These are phyloP conservation scores for Carpinus viminea DNA, from an alignment of 306 rosid genomes.

Conservation along the genomic window DNA sequence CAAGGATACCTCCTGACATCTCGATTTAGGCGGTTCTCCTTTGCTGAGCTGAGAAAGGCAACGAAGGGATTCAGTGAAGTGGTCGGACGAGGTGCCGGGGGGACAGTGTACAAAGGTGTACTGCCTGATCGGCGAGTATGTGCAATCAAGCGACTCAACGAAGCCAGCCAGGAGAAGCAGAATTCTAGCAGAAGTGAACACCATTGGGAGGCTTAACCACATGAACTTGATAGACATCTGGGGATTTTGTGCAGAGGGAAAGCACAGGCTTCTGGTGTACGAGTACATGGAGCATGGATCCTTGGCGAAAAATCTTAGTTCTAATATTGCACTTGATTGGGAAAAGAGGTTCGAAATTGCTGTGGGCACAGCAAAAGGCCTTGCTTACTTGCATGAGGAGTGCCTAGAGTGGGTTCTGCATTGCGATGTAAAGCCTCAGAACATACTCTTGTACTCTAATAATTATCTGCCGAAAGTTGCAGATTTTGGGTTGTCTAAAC, in stretches of 20 bases:
- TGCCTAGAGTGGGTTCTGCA: slow-evolving; percentile 45
- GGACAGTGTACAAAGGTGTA: slow-evolving; percentile 35
- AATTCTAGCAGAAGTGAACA: slow-evolving; percentile 38
- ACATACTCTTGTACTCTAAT: slow-evolving; percentile 14
- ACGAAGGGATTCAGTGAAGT: slow-evolving; percentile 32
- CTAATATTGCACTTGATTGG: slow-evolving; percentile 27
- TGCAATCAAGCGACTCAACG: slow-evolving; percentile 31
- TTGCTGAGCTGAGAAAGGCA: slow-evolving; percentile 29
- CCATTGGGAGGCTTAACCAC: slow-evolving; percentile 35
- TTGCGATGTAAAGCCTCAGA: slow-evolving; percentile 40
- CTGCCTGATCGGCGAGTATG: slow-evolving; percentile 25
- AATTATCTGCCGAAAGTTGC: slow-evolving; percentile 30
- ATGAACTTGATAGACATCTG: slow-evolving; percentile 43
- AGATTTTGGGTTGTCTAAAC: slow-evolving; percentile 29
- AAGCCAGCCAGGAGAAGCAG: slow-evolving; percentile 37
- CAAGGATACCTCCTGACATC: slow-evolving; percentile 30
- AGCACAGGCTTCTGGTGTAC: slow-evolving; percentile 36
- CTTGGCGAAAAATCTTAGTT: slow-evolving; percentile 20
- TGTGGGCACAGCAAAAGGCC: slow-evolving; percentile 44
- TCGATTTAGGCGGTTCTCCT: slow-evolving; percentile 35
- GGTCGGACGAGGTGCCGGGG: slow-evolving; percentile 42
- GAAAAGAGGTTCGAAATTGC: slow-evolving; percentile 39
- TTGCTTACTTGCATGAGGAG: slow-evolving; percentile 43
- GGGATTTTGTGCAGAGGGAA: slow-evolving; percentile 42
- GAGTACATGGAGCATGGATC: slow-evolving; percentile 43